Conservation (phyloP, 352 stramenopile species). For the Globisporangium cystogenes region DNA sequence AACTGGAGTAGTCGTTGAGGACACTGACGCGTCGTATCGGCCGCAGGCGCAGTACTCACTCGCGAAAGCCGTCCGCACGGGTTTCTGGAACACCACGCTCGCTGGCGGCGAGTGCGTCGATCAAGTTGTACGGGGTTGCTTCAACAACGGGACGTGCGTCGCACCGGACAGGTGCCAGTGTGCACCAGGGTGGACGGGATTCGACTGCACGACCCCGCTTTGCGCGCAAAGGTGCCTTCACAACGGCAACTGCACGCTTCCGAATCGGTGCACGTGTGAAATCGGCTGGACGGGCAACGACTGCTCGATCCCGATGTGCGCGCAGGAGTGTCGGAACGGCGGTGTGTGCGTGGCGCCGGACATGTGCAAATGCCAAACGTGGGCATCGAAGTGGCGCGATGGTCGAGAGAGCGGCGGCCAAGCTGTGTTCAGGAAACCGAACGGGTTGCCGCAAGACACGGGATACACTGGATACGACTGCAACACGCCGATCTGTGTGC, state of each 20-base stretch:
- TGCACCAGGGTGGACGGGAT: conserved; percentile 66
- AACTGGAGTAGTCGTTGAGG: conserved; percentile 54
- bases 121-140: conserved; percentile 90
- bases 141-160: conserved; percentile 94
- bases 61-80: conserved; percentile 31
- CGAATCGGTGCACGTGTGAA: conserved; percentile 89
- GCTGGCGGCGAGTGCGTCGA: conserved; percentile 87
- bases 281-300: conserved; percentile 87
- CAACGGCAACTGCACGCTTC: conserved; percentile 91
- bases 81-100: conserved; percentile 55
- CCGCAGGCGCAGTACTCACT: conserved; percentile 76
- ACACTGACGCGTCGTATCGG: conserved; percentile 92
- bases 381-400: conserved; percentile 88
- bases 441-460: conserved; percentile 89
- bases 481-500: conserved; percentile 94
- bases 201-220: conserved; percentile 73
- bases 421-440: conserved; percentile 89
- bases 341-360: conserved; percentile 73
- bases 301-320: conserved; percentile 88
- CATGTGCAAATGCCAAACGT: conserved; percentile 86
- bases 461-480: conserved; percentile 97
- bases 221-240: conserved; percentile 71
- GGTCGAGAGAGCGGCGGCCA: conserved; percentile 82
- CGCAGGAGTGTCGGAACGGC: conserved; percentile 89
- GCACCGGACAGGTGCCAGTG: conserved; percentile 84